Base-by-base conservation (phyloP, 208 protist genomes). In the Vickermania ingenoplastis region DNA sequence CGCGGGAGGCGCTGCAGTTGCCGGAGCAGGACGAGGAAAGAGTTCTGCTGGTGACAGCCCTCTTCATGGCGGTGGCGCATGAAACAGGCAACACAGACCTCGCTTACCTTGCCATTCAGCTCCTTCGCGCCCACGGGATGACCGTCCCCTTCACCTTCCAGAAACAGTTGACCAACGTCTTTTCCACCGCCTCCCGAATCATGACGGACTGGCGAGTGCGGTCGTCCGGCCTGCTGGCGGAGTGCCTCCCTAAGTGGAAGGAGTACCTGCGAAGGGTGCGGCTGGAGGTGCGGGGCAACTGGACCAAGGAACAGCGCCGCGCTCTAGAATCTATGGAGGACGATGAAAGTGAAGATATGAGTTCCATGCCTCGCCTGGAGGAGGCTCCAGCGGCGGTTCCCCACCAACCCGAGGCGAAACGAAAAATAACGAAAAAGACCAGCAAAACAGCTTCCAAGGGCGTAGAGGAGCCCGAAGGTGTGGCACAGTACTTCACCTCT, bases 101-200 rank as follows among this genome's bases (percentile, higher is more conserved):
- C 3, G 83, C 86, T 50, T 93, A 81, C 59, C 73, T 93, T 11
- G 81, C 79, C 26, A 66, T 91, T 48, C 86, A 93, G 71, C 78
- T 93, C 26, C 72, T 93, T 28, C 86, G 86, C 45, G 83, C 83
- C 3, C 89, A 93, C 63, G 65, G 82, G 55, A 80, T 93, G 53
- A 41, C 71, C 7, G 74, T 82, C 1, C 83, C 86, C 7, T 90
- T 88, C 57, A 58, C 70, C 2, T 77, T 81, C 2, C 86, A 93
- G 69, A 93, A 93, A 61, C 75, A 86, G 60, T 63, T 93, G 21
- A 90, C 86, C 3, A 93, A 87, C 60, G 86, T 91, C 17, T 93
- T 93, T 58, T 67, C 86, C 3, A 71, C 79, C 2, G 66, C 79
- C 11, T 77, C 80, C n/a, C 77, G 86, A 3, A 82, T 91, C 31